Percentiles rank a stretch among this genome's conserved stretches.
Evolutionary conservation across 2,329 filamentous ascomycete species (phyloP).

Genomic region (Pestalotiopsis fici): DNA sequence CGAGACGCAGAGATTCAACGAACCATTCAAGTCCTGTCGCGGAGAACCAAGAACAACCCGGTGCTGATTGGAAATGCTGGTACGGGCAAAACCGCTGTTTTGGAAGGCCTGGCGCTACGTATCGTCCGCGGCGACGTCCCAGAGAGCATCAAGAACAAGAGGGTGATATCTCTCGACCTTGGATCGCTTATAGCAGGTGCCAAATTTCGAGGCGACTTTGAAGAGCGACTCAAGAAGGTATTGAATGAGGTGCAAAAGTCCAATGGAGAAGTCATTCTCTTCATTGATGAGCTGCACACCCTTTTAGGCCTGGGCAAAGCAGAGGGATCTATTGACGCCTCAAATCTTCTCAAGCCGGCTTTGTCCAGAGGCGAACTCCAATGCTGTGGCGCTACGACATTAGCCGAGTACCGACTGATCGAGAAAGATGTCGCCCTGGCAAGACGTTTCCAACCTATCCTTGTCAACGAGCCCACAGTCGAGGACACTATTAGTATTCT

Average conservation of each 20-base stretch:
- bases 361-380: constrained; percentile 91
- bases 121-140: constrained; percentile 93
- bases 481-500: constrained; percentile 94
- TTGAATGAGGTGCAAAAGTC: constrained; percentile 89
- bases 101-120: constrained; percentile 86
- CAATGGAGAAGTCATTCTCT: constrained; percentile 86
- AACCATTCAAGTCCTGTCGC: constrained; percentile 90
- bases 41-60: constrained; percentile 93
- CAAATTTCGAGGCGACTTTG: constrained; percentile 94
- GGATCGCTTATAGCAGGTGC: constrained; percentile 93
- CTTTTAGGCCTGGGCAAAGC: constrained; percentile 91
- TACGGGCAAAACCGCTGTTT: constrained; percentile 90
- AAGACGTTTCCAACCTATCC: constrained; percentile 88
- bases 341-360: constrained; percentile 90
- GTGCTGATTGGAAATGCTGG: constrained; percentile 91
- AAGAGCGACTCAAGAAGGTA: constrained; percentile 89
- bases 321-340: constrained; percentile 95
- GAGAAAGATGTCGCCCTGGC: constrained; percentile 96
- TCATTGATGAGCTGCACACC: constrained; percentile 93
- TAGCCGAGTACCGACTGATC: constrained; percentile 89
- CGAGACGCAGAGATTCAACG: constrained; percentile 89
- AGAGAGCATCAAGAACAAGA: constrained; percentile 93
- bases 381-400: constrained; percentile 91
- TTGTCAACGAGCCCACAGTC: constrained; percentile 89
- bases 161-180: constrained; percentile 83